Conservation (phyloP, 192 early-diverging fungal genomes). For the Backusella morwellensis region DNA sequence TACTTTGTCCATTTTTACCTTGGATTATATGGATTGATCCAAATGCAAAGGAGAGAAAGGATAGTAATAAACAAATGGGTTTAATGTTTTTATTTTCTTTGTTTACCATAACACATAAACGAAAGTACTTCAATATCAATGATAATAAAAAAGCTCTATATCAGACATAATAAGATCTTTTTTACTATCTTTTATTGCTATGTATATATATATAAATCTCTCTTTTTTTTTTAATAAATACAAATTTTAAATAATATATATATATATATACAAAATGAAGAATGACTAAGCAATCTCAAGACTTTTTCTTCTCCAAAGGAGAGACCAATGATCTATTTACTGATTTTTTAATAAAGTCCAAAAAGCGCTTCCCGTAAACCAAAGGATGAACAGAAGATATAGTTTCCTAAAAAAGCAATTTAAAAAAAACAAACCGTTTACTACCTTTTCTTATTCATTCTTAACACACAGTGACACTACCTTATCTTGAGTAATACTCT, state of each 20-base stretch:
- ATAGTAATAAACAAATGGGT: too few species aligned
- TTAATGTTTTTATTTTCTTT: too few species aligned
- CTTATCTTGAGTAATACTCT: conserved; percentile 76
- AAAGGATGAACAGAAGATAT: conserved; percentile 15
- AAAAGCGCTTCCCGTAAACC: conserved; percentile 10
- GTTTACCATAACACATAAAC: too few species aligned
- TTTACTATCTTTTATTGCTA: neutral
- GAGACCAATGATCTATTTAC: neutral
- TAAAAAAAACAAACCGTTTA: neutral
- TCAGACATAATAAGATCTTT: neutral
- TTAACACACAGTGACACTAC: neutral
- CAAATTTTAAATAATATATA: neutral
- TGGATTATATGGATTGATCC: neutral
- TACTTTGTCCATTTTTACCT: neutral
- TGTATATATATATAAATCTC: neutral
- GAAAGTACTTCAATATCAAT: neutral
- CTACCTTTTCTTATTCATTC: neutral
- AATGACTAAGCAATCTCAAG: neutral
- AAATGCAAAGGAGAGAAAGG: too few species aligned
- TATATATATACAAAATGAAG: neutral
- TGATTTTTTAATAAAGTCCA: conserved; percentile 13
- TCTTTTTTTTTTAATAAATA: neutral
- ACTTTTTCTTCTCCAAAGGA: neutral
- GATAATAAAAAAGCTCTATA: neutral
- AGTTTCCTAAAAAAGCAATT: neutral